Conservation (phyloP, 164 flowering plant genomes). For the Houttuynia cordata region DNA sequence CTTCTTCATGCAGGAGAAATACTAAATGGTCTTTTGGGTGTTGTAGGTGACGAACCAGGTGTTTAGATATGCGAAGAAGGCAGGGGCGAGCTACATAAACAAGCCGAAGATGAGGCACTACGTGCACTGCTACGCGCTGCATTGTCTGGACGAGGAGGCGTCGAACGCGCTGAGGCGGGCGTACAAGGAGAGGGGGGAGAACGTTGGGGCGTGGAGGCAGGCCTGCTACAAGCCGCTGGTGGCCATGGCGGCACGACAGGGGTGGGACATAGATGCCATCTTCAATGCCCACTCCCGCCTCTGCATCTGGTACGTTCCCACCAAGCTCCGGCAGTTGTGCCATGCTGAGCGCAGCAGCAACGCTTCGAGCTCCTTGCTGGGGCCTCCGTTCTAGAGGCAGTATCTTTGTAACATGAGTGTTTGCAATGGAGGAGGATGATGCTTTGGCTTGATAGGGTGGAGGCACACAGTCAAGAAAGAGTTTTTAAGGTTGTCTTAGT, state of each 20-base stretch:
- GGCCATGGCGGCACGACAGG: constrained; percentile 56
- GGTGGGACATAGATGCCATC: constrained; percentile 87
- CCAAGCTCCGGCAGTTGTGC: constrained; percentile 90
- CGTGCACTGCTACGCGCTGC: constrained; percentile 92
- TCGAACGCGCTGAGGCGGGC: constrained; percentile 64
- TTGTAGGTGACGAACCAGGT: constrained; percentile 92
- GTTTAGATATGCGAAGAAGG: constrained; percentile 80
- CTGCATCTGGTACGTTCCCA: constrained; percentile 91
- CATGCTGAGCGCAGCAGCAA: constrained; percentile 68
- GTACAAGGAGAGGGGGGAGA: constrained; percentile 83
- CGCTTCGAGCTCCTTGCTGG: constrained; percentile 8
- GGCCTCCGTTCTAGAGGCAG: background rate
- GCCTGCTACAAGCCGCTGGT: constrained; percentile 94
- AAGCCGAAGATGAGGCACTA: constrained; percentile 99
- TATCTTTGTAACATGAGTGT: no score
- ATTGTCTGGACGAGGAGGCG: constrained; percentile 73
- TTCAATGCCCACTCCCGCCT: constrained; percentile 79
- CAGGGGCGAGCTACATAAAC: constrained; percentile 94
- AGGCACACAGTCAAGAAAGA: no score
- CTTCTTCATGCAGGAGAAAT: background rate
- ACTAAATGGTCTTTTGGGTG: background rate
- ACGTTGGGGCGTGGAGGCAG: constrained; percentile 96
- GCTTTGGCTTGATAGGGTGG: no score
- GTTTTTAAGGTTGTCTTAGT: no score
- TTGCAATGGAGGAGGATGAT: no score